Conservation (phyloP, 805 yeast genomes). For the Torulaspora maleeae region DNA sequence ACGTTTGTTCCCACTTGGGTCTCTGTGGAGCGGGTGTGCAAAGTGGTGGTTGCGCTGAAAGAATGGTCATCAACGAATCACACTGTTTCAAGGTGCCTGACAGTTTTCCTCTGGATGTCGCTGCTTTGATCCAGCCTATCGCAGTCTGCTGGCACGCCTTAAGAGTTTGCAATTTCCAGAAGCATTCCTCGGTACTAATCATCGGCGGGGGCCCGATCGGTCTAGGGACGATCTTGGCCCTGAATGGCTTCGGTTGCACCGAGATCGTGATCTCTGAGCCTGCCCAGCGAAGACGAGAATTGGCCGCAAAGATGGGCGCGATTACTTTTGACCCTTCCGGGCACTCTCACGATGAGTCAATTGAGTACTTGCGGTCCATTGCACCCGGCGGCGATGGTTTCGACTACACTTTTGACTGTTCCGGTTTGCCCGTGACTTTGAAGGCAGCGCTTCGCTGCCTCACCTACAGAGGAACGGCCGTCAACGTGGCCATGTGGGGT, state of each 20-base stretch:
- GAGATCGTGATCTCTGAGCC: constrained; percentile 53
- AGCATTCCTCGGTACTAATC: constrained; percentile 46
- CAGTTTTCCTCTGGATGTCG: constrained; percentile 46
- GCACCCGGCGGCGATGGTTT: constrained; percentile 46
- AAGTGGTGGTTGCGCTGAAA: constrained; percentile 54
- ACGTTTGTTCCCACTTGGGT: constrained; percentile 47
- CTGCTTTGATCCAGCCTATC: constrained; percentile 55
- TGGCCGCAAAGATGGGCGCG: constrained; percentile 49
- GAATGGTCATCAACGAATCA: constrained; percentile 40
- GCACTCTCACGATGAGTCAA: constrained; percentile 36
- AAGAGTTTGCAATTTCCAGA: constrained; percentile 41
- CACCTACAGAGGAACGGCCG: constrained; percentile 52
- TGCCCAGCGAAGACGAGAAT: constrained; percentile 46
- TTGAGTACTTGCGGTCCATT: constrained; percentile 38
- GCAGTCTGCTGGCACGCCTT: constrained; percentile 59
- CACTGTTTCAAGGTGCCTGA: constrained; percentile 41
- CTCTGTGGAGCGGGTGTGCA: constrained; percentile 53
- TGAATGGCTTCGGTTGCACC: constrained; percentile 48
- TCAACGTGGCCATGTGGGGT: constrained; percentile 65
- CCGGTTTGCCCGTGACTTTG: constrained; percentile 49
- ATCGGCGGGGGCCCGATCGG: constrained; percentile 66
- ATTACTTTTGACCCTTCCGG: constrained; percentile 46
- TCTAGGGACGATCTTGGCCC: constrained; percentile 52
- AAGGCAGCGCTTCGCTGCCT: constrained; percentile 48
- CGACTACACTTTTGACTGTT: constrained; percentile 49